Base-by-base conservation (phyloP, 192 early-diverging fungal species). In the Coemansia reversa region DNA sequence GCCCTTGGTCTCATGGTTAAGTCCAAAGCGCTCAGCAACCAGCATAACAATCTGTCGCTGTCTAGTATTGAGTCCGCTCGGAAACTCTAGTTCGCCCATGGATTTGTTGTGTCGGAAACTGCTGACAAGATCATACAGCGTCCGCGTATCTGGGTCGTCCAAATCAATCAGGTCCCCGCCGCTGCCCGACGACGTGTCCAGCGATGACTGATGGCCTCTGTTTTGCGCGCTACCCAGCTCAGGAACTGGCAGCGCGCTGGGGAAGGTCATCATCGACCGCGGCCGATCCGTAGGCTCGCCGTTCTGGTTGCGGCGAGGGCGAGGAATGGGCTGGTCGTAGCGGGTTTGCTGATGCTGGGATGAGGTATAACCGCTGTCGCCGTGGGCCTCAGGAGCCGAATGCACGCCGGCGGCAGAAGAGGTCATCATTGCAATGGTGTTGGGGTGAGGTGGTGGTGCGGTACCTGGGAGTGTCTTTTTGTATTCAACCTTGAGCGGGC, bases 401-500 rank as follows among this genome's bases (percentile, higher is more conserved):
- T 66, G 27, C 64, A 23, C 49, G 20, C 55, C 32, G 32, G 48
- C 55, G 56, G 50, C 49, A 7, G 67, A 66, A 48, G 67, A 63
- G 19, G 60, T 68, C 77, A 80, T 80, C 85, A 65, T 84, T 50
- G 70, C 82, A 67, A 78, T 87, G 39, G 76, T 81, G 65, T 78
- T 86, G 72, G 67, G 86, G 74, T 74, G 77, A 30, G 72, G 77
- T 47, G 75, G 86, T 81, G 65, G 85, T 19, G 78, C 82, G 9
- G 64, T 81, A 12, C 79, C 79, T 5, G 88, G 89, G 65, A 92
- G 79, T 56, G 89, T 82, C 61, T 88, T 88, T 68, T 92, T 92
- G 72, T 89, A 92, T 70, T 92, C 90, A 25, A 92, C 90, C 66
- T 89, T 85, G 55, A 92, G 77, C 59, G 88, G 90, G 22, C 90